A percentile compares a stretch with the other conserved stretches of the same genome.
Conservation (phyloP, 2,329 filamentous ascomycete species). For the Plectosphaerella cucumerina region DNA sequence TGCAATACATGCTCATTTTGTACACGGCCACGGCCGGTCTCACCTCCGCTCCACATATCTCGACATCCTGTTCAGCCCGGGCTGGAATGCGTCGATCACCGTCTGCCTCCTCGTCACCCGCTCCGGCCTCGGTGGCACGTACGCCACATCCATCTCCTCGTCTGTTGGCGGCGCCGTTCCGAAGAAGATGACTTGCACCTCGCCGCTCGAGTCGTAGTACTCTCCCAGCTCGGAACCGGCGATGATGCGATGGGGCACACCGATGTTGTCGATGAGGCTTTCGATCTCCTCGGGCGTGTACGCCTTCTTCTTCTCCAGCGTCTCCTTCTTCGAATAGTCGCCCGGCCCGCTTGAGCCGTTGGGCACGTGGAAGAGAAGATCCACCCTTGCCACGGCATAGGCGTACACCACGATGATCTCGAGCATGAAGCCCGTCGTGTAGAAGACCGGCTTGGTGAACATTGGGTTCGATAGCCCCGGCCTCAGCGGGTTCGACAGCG, state of each 20-base stretch:
- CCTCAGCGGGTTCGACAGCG: conserved; percentile 17
- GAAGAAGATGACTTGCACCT: conserved; percentile 11
- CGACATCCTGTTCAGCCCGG: neutral
- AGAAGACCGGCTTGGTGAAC: conserved; percentile 28
- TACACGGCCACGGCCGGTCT: neutral
- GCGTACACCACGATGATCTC: conserved; percentile 22
- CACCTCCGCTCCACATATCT: neutral
- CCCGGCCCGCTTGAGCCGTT: conserved; percentile 21
- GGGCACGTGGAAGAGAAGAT: conserved; percentile 24
- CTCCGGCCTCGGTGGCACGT: conserved; percentile 7
- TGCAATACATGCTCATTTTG: neutral
- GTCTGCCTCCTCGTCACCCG: conserved; percentile 9
- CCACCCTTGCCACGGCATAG: conserved; percentile 22
- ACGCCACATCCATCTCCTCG: neutral
- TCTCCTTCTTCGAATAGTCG: conserved; percentile 36
- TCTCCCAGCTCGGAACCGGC: neutral
- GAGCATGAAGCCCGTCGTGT: conserved; percentile 27
- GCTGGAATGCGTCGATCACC: conserved; percentile 7
- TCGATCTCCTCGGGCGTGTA: conserved; percentile 13
- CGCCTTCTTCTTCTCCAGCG: conserved; percentile 31
- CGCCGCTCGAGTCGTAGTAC: conserved; percentile 6
- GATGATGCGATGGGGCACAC: conserved; percentile 13
- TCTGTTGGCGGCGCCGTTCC: neutral
- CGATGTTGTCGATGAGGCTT: conserved; percentile 6
- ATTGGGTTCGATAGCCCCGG: conserved; percentile 18